Evolutionary conservation across 257 asterid genomes (phyloP).

Genomic region (Mentha longifolia): DNA sequence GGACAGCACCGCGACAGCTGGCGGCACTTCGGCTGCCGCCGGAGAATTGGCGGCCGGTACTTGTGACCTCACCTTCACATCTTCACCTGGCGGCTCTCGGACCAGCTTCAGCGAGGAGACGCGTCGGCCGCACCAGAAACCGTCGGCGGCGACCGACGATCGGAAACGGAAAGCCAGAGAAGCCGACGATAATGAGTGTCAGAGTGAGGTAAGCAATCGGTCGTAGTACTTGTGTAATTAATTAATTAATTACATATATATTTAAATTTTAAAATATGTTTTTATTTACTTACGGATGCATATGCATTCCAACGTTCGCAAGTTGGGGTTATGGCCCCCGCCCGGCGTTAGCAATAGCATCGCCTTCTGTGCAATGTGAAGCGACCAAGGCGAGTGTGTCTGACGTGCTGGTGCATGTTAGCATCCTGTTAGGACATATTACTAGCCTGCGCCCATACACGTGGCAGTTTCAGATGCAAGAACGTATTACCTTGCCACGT

Average conservation of each 20-base stretch:
- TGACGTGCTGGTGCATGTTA: conserved; percentile 5
- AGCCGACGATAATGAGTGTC: conserved; percentile 58
- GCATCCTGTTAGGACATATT: neutral
- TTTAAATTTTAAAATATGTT: too few species aligned
- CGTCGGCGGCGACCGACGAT: conserved; percentile 41
- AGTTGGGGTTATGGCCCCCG: conserved; percentile 20
- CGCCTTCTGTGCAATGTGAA: conserved; percentile 2
- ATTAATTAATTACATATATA: neutral
- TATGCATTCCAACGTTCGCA: conserved; percentile 32
- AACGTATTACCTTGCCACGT: conserved; percentile 24
- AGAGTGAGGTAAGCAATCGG: conserved; percentile 60
- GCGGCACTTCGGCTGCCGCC: conserved; percentile 33
- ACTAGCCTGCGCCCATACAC: neutral
- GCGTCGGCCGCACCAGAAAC: conserved; percentile 25
- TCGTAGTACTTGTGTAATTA: neutral
- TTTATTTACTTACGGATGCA: neutral
- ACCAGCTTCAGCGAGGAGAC: conserved; percentile 54
- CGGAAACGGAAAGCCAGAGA: conserved; percentile 73
- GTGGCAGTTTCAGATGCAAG: neutral
- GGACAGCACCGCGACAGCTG: conserved; percentile 32
- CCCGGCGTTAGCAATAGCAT: neutral
- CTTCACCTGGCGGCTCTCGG: conserved; percentile 67
- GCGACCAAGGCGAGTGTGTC: conserved; percentile 1
- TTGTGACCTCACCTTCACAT: conserved; percentile 54
- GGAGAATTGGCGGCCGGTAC: conserved; percentile 43